Percentiles rank a stretch among this genome's conserved stretches.
These are phyloP conservation scores for Entomortierella chlamydospora DNA, from an alignment of 192 early-diverging fungal species.

Conservation along the genomic window DNA sequence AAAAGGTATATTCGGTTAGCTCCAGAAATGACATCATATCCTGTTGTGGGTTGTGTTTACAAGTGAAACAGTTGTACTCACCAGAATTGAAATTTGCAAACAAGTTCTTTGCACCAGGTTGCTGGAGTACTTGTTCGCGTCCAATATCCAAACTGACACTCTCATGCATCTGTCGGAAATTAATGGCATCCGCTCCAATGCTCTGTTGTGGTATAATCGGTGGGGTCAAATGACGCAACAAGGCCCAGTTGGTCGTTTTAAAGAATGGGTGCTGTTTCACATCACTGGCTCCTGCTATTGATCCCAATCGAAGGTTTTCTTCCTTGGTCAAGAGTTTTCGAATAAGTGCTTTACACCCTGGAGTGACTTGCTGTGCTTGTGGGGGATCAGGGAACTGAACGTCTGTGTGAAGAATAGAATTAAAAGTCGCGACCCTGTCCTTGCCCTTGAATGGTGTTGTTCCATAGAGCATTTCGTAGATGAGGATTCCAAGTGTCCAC, in stretches of 20 bases:
- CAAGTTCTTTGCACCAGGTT: slow-evolving; percentile 55
- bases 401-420: slow-evolving; percentile 86
- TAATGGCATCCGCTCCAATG: slow-evolving; percentile 73
- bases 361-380: slow-evolving; percentile 21
- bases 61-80: slow-evolving; percentile 12
- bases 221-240: slow-evolving; percentile 85
- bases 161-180: slow-evolving; percentile 75
- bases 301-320: slow-evolving; percentile 89
- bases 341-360: slow-evolving; percentile 79
- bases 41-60: not conserved
- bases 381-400: slow-evolving; percentile 74
- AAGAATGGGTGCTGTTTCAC: slow-evolving; percentile 95
- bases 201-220: slow-evolving; percentile 82
- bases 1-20: slow-evolving; percentile 1
- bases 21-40: not conserved
- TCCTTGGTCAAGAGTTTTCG: slow-evolving; percentile 90
- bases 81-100: slow-evolving; percentile 73
- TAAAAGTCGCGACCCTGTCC: slow-evolving; percentile 90
- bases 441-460: slow-evolving; percentile 97
- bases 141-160: slow-evolving; percentile 76
- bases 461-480: slow-evolving; percentile 98
- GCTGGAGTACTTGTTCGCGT: slow-evolving; percentile 56
- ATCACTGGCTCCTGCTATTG: slow-evolving; percentile 90
- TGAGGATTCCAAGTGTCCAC: slow-evolving; percentile 98
- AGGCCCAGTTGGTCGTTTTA: slow-evolving; percentile 91